A percentile compares a stretch with the other conserved stretches of the same genome.
Conservation (phyloP, 2,329 filamentous ascomycete genomes). For the Corniculantispora saksenae region DNA sequence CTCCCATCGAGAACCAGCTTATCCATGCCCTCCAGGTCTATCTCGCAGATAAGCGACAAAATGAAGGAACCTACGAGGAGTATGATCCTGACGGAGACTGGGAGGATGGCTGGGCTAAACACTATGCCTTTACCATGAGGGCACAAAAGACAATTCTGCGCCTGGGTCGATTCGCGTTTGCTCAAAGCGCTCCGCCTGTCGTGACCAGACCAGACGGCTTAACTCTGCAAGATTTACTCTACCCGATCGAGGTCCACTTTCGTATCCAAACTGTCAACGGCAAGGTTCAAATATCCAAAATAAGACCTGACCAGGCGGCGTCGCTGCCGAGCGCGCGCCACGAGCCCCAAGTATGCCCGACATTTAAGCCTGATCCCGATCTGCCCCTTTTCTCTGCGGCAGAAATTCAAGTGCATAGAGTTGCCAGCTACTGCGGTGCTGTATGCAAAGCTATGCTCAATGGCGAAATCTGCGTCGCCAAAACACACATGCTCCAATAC, state of each 20-base stretch:
- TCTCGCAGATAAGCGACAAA: not conserved
- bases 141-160: no score
- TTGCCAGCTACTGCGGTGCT: no score
- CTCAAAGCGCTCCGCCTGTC: no score
- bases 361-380: not conserved
- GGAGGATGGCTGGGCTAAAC: not conserved
- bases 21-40: not conserved
- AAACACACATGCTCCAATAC: no score
- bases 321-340: not conserved
- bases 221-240: not conserved
- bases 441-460: not conserved
- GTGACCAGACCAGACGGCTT: not conserved
- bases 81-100: not conserved
- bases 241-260: not conserved
- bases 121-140: not conserved
- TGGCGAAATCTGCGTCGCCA: not conserved
- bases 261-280: not conserved
- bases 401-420: not conserved
- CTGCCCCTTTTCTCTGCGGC: not conserved
- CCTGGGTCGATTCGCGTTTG: no score
- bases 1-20: not conserved
- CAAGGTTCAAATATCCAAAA: not conserved
- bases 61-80: not conserved
- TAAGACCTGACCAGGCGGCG: not conserved
- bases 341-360: not conserved